phyloP scores from a whole-genome alignment of 352 stramenopile species.

The Aphanomyces euteiches region DNA sequence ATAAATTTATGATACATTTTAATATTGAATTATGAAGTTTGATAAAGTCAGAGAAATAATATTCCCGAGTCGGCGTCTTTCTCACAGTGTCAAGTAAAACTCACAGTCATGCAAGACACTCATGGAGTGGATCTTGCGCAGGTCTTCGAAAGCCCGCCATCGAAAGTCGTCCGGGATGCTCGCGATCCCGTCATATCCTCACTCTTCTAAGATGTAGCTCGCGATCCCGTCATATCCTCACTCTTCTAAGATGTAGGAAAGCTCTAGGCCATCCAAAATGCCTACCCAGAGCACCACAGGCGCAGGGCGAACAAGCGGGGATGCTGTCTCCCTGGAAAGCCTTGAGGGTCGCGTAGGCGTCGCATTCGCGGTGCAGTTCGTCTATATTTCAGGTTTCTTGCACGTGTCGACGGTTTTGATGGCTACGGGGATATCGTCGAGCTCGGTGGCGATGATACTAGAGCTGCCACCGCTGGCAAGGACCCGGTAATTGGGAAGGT shows the following conservation, averaged over 20 bases:
- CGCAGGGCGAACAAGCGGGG: constrained; percentile 5
- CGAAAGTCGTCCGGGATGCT: background rate
- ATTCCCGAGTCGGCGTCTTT: no score
- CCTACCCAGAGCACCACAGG: background rate
- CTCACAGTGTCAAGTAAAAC: no score
- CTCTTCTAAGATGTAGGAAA: background rate
- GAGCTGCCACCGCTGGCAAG: background rate
- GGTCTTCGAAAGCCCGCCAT: background rate
- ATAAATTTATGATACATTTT: no score
- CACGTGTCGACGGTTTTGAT: constrained; percentile 9
- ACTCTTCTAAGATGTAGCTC: background rate
- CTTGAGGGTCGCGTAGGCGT: background rate
- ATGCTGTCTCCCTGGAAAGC: background rate
- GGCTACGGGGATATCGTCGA: constrained; percentile 2
- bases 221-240: background rate
- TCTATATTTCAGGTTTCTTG: background rate
- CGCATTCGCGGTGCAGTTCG: constrained; percentile 2
- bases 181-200: background rate
- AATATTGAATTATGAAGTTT: no score
- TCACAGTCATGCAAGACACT: no score
- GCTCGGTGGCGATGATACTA: constrained; percentile 3
- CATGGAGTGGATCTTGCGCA: background rate
- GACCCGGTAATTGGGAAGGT: constrained; percentile 3
- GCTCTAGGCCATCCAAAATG: background rate
- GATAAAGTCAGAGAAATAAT: no score